A percentile compares a stretch with the other conserved stretches of the same genome.
Conservation (phyloP, 805 yeast genomes). For the Nakazawaea pomicola region DNA sequence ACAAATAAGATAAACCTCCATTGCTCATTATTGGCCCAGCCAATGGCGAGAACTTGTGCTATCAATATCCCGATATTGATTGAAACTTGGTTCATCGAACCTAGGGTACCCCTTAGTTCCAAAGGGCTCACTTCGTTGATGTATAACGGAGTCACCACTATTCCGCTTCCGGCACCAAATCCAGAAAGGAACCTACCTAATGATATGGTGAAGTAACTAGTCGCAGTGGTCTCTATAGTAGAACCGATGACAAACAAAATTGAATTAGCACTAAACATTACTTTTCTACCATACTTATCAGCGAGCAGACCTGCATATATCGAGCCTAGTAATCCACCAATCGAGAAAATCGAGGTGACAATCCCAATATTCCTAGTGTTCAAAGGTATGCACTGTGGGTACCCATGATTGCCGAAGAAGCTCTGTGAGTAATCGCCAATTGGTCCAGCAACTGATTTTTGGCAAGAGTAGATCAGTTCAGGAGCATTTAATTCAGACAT, state of each 20-base stretch:
- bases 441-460: constrained; percentile 17
- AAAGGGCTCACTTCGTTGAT: constrained; percentile 78
- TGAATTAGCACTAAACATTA: constrained; percentile 40
- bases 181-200: constrained; percentile 79
- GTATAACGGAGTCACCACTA: constrained; percentile 80
- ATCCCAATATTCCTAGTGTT: constrained; percentile 57
- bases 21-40: constrained; percentile 54
- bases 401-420: constrained; percentile 33
- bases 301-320: constrained; percentile 61
- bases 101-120: constrained; percentile 66
- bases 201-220: constrained; percentile 37
- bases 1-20: constrained; percentile 74
- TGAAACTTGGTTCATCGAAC: constrained; percentile 85
- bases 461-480: constrained; percentile 62
- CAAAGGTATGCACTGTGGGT: constrained; percentile 48
- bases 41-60: constrained; percentile 71
- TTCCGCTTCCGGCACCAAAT: constrained; percentile 78
- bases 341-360: constrained; percentile 71
- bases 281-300: constrained; percentile 59
- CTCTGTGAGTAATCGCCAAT: constrained; percentile 26
- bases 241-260: constrained; percentile 58
- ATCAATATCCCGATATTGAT: constrained; percentile 80
- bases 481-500: constrained; percentile 95
- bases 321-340: constrained; percentile 83
- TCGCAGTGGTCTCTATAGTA: constrained; percentile 46